Conservation (phyloP, 371 early-diverging fungal species). For the Fennellomyces sp. region DNA sequence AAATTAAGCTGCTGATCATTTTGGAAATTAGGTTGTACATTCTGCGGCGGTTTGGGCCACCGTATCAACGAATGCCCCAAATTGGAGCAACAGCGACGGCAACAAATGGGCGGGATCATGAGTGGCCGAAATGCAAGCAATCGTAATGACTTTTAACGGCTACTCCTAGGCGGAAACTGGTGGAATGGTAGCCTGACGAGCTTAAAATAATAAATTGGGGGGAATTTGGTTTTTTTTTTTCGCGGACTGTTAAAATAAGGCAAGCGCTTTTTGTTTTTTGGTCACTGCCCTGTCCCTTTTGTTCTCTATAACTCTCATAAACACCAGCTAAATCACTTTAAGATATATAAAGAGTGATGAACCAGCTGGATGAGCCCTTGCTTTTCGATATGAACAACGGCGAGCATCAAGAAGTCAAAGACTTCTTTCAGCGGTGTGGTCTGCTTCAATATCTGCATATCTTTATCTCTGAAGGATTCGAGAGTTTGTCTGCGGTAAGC, state of each 20-base stretch:
- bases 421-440: slow-evolving; percentile 33
- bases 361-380: background rate
- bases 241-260: background rate
- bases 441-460: slow-evolving; percentile 30
- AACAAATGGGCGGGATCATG: slow-evolving; percentile 59
- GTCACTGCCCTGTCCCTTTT: background rate
- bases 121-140: slow-evolving; percentile 35
- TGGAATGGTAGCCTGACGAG: background rate
- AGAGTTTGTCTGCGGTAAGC: slow-evolving; percentile 42
- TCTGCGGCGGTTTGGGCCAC: slow-evolving; percentile 96
- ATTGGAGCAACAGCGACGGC: slow-evolving; percentile 70
- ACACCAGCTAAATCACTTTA: background rate
- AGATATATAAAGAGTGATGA: background rate
- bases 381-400: slow-evolving; percentile 8
- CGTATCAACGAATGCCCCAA: slow-evolving; percentile 92
- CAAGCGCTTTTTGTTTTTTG: background rate
- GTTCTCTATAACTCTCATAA: background rate
- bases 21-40: slow-evolving; percentile 76
- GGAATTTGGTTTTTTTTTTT: background rate
- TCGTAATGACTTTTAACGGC: slow-evolving; percentile 40
- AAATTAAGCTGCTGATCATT: background rate
- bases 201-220: background rate
- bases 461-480: slow-evolving; percentile 52
- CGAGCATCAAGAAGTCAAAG: slow-evolving; percentile 16
- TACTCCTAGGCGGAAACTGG: background rate